A percentile compares a stretch with the other conserved stretches of the same genome.
Evolutionary conservation across 441 rosid species (phyloP).

Genomic region (Populus tomentosa): DNA sequence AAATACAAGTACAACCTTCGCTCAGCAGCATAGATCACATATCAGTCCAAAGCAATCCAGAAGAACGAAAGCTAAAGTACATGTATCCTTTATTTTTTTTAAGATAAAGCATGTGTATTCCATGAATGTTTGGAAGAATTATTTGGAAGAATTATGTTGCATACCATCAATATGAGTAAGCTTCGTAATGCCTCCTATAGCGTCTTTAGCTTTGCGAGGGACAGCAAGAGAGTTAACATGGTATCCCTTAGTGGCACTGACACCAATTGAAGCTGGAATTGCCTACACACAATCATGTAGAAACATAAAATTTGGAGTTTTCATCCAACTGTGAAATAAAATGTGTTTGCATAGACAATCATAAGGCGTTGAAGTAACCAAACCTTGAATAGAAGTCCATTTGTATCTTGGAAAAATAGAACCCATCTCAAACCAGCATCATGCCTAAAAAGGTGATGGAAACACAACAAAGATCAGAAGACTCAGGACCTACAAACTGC

Average conservation of each 20-base stretch:
- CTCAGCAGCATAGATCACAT: not conserved
- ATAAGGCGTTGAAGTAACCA: constrained; percentile 11
- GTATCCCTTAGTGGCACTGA: constrained; percentile 73
- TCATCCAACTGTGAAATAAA: constrained; percentile 8
- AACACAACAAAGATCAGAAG: not conserved
- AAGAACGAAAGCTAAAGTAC: not conserved
- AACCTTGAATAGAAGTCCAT: constrained; percentile 97
- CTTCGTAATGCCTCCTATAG: constrained; percentile 93
- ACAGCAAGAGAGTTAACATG: constrained; percentile 98
- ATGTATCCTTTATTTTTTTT: not conserved
- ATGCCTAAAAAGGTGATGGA: constrained; percentile 47
- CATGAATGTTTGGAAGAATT: not conserved
- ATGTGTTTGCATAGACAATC: not conserved
- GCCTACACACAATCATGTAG: constrained; percentile 43
- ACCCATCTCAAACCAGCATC: constrained; percentile 84
- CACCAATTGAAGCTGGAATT: constrained; percentile 92
- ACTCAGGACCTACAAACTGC: not conserved
- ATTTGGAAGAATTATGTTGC: too few relatives aligned
- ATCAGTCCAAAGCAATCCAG: not conserved
- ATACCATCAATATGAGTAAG: constrained; percentile 93
- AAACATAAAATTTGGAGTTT: constrained; percentile 5
- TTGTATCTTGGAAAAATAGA: constrained; percentile 96
- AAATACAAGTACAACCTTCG: not conserved
- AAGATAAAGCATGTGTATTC: not conserved
- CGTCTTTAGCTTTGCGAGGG: constrained; percentile 97